These are phyloP conservation scores for Mortierella sp. DNA, from an alignment of 371 early-diverging fungal species.

Conservation along the genomic window DNA sequence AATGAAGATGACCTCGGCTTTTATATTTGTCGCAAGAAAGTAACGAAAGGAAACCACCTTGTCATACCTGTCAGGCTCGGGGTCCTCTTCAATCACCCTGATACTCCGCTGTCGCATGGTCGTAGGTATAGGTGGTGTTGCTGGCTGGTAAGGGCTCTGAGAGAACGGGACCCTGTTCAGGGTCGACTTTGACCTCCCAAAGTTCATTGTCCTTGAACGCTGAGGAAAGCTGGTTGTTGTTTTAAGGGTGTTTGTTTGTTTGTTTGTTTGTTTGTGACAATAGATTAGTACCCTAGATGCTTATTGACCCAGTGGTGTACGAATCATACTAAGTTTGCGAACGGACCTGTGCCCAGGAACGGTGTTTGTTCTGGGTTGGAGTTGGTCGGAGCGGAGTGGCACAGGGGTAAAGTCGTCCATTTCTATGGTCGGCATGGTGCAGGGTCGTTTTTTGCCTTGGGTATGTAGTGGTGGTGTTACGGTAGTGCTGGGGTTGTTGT, in stretches of 20 bases:
- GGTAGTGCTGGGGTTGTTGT: background rate
- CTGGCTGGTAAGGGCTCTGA: conserved; percentile 27
- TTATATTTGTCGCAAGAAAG: background rate
- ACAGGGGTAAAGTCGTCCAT: conserved; percentile 14
- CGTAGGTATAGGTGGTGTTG: background rate
- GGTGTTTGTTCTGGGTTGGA: background rate
- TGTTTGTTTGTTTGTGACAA: background rate
- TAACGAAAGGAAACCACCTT: background rate
- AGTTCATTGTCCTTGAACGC: conserved; percentile 5
- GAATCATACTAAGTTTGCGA: background rate
- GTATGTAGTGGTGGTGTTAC: background rate
- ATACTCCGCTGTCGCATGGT: background rate
- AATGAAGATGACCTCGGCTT: background rate
- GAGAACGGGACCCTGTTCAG: conserved; percentile 35
- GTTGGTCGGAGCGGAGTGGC: background rate
- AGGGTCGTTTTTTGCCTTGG: background rate
- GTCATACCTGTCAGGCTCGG: background rate
- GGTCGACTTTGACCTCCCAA: conserved; percentile 20
- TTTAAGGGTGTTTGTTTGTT: background rate
- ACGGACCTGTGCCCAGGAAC: conserved; percentile 14
- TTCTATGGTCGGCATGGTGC: conserved; percentile 8
- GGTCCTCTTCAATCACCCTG: background rate
- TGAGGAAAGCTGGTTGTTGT: background rate
- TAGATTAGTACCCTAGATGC: background rate
- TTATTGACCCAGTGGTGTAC: background rate